phyloP scores from a whole-genome alignment of 148 eudicot genomes.

The Heliosperma pusillum region DNA sequence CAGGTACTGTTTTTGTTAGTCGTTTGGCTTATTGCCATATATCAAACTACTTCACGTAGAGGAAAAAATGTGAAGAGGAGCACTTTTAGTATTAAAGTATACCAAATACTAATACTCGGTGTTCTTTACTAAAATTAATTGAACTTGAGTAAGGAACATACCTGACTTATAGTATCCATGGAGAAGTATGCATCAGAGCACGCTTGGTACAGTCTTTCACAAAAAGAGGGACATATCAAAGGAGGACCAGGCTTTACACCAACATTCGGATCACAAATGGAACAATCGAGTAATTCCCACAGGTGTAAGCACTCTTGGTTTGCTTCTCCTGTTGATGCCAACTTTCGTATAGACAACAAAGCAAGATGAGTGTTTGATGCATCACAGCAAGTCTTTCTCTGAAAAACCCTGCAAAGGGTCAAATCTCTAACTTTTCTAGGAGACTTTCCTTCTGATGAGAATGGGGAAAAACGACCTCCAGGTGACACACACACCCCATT shows the following conservation, averaged over 20 bases:
- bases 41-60: too few species aligned
- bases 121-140: neutral
- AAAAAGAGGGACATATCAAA: conserved; percentile 66
- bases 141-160: conserved; percentile 28
- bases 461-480: conserved; percentile 86
- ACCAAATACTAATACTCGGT: neutral
- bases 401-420: conserved; percentile 78
- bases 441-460: conserved; percentile 71
- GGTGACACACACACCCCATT: conserved; percentile 77
- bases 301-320: conserved; percentile 77
- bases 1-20: too few species aligned
- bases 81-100: neutral
- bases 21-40: too few species aligned
- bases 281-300: conserved; percentile 93
- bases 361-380: conserved; percentile 82
- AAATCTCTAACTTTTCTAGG: conserved; percentile 78
- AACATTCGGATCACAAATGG: conserved; percentile 84
- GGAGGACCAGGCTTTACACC: conserved; percentile 88
- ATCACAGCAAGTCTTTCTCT: conserved; percentile 89
- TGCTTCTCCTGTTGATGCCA: conserved; percentile 86
- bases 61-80: neutral
- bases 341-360: conserved; percentile 62
- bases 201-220: conserved; percentile 73
- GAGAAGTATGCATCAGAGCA: conserved; percentile 86
- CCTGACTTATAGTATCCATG: conserved; percentile 75